Conservation (phyloP, 192 early-diverging fungal species). For the Obelidium mucronatum region DNA sequence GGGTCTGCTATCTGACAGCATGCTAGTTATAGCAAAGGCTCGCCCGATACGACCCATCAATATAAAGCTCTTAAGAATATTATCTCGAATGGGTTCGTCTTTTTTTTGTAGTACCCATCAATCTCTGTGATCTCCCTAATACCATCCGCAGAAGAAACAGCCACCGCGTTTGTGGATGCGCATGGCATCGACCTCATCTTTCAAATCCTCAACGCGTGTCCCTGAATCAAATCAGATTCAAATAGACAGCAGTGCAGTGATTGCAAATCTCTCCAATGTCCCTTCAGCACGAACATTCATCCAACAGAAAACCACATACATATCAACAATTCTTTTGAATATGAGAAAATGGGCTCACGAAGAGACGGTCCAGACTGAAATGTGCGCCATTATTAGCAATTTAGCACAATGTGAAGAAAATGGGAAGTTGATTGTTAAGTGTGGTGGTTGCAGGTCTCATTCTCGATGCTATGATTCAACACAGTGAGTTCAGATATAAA, state of each 20-base stretch:
- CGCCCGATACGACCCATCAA: constrained; percentile 1
- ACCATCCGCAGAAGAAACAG: constrained; percentile 34
- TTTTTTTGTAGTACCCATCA: not conserved
- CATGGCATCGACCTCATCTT: constrained; percentile 42
- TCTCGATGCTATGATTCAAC: constrained; percentile 33
- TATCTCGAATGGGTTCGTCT: constrained; percentile 30
- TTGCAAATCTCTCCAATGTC: constrained; percentile 42
- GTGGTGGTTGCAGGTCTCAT: constrained; percentile 37
- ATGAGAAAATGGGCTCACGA: constrained; percentile 34
- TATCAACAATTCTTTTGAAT: constrained; percentile 29
- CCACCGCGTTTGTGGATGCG: constrained; percentile 27
- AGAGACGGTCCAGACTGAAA: constrained; percentile 41
- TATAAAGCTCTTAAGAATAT: constrained; percentile 33
- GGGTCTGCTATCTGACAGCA: not conserved
- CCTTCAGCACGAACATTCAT: constrained; percentile 4
- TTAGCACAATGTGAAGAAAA: constrained; percentile 35
- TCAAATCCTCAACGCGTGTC: constrained; percentile 33
- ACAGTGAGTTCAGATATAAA: no score
- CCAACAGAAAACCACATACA: constrained; percentile 28
- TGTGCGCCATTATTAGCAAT: constrained; percentile 46
- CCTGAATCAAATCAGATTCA: constrained; percentile 36
- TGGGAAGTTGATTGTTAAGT: constrained; percentile 28
- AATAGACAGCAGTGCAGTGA: constrained; percentile 45
- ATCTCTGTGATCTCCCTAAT: not conserved
- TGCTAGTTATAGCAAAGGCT: not conserved